Evolutionary conservation across 768 basidiomycete genomes (phyloP).

Genomic region (Pleurotus eryngii): DNA sequence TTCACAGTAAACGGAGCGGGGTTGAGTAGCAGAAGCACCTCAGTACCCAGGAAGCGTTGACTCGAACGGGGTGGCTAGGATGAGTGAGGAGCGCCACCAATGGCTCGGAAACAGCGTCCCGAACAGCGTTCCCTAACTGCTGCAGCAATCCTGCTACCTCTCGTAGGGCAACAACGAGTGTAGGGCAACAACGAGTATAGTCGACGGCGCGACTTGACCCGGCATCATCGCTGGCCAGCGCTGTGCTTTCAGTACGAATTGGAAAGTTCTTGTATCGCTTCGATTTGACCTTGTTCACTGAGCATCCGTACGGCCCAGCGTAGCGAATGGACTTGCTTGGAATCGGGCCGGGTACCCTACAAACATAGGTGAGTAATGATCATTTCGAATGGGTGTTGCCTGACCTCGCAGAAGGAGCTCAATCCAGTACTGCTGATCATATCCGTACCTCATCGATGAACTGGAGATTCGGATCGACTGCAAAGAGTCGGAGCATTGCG

Average conservation of each 20-base stretch:
- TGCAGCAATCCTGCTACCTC: slow-evolving; percentile 86
- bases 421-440: too few relatives aligned
- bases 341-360: too few relatives aligned
- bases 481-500: too few relatives aligned
- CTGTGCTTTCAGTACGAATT: slow-evolving; percentile 77
- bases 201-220: slow-evolving; percentile 65
- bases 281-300: slow-evolving; percentile 91
- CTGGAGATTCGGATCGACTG: too few relatives aligned
- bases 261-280: slow-evolving; percentile 84
- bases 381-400: too few relatives aligned
- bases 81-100: slow-evolving; percentile 82
- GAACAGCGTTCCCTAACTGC: slow-evolving; percentile 90
- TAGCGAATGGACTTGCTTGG: too few relatives aligned
- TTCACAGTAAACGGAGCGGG: slow-evolving; percentile 78
- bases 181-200: slow-evolving; percentile 67
- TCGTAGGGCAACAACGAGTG: slow-evolving; percentile 71
- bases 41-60: slow-evolving; percentile 84
- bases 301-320: slow-evolving; percentile 86
- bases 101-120: slow-evolving; percentile 86
- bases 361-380: too few relatives aligned
- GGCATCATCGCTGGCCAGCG: slow-evolving; percentile 94
- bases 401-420: too few relatives aligned
- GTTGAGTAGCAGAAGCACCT: slow-evolving; percentile 90
- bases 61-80: slow-evolving; percentile 82
- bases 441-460: too few relatives aligned